Evolutionary conservation across 1,284 basidiomycete species (phyloP), one percentile per base, ranked within the genome.

Genomic region (Ganoderma lingzhi): DNA sequence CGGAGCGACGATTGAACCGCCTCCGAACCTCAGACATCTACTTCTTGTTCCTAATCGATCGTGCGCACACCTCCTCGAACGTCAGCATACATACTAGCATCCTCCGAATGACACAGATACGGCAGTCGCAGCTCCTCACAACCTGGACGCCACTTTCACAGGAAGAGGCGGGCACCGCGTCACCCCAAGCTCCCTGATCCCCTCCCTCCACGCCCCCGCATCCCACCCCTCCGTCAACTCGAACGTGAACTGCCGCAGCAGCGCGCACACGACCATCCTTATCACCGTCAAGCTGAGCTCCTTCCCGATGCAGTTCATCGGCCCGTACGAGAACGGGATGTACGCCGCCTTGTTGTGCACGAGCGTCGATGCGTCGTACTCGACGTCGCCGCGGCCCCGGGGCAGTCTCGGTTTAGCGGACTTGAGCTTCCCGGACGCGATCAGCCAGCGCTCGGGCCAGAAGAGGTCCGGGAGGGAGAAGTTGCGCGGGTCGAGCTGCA

Each of bases 401-500:
- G 48, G 48, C 10, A 51, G 48, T 0, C 15, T 10, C 15, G 15
- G 42, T 19, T 10, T 8, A 9, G 48, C 48, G 3, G 48, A 51
- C 48, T 10, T 14, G 48, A 51, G 48, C 48, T 51, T 51, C 10
- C 48, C 48, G 48, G 48, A 51, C 10, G 48, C 48, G 48, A 51
- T 12, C 12, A 53, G 48, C 48, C 48, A 53, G 23, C 48, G 48
- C 48, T 53, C 48, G 48, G 48, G 48, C 48, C 48, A 53, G 48
- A 53, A 53, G 48, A 53, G 2, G 23, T 53, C 48, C 48, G 48
- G 48, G 48, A 5, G 10, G 10, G 23, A 53, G 48, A 53, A 53
- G 48, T 53, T 53, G 48, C 48, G 48, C 12, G 48, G 48, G 48
- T 53, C 48, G 23, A 53, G 48, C 48, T 53, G 48, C 48, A 53